phyloP scores from a whole-genome alignment of 1,139 yeast species.

The Pneumocystis murina region DNA sequence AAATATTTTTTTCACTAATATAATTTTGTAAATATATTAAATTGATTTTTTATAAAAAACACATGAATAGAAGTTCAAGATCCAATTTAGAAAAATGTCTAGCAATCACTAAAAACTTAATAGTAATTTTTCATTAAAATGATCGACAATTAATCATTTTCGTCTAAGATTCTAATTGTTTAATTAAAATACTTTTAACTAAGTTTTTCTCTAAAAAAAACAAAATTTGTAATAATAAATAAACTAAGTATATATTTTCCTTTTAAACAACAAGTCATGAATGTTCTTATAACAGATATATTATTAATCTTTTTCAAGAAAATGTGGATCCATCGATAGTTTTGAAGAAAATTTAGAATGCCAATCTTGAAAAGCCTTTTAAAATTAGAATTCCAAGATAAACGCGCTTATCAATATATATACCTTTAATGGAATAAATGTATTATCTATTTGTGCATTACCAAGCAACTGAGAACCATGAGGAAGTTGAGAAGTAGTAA shows the following conservation, averaged over 20 bases:
- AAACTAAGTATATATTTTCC: background rate
- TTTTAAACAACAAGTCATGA: background rate
- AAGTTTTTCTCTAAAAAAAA: too few species aligned
- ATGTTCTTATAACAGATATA: background rate
- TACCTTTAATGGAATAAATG: slow-evolving; percentile 7
- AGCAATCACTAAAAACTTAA: too few species aligned
- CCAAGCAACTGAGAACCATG: slow-evolving; percentile 6
- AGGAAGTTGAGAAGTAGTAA: slow-evolving; percentile 35
- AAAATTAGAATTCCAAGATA: slow-evolving; percentile 61
- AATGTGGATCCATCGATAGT: slow-evolving; percentile 64
- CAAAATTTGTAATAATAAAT: background rate
- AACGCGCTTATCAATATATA: background rate
- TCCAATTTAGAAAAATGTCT: too few species aligned
- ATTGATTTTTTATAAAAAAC: too few species aligned
- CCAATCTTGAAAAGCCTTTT: slow-evolving; percentile 86
- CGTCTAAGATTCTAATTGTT: too few species aligned
- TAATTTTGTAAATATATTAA: too few species aligned
- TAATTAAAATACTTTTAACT: too few species aligned
- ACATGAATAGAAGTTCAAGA: too few species aligned
- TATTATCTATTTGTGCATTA: slow-evolving; percentile 4
- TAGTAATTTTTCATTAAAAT: too few species aligned
- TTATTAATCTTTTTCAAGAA: slow-evolving; percentile 33
- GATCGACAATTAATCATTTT: too few species aligned
- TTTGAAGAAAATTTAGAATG: slow-evolving; percentile 74
- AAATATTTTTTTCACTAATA: too few species aligned